Evolutionary conservation across 805 yeast genomes (phyloP).

Genomic region (Millerago galiae): DNA sequence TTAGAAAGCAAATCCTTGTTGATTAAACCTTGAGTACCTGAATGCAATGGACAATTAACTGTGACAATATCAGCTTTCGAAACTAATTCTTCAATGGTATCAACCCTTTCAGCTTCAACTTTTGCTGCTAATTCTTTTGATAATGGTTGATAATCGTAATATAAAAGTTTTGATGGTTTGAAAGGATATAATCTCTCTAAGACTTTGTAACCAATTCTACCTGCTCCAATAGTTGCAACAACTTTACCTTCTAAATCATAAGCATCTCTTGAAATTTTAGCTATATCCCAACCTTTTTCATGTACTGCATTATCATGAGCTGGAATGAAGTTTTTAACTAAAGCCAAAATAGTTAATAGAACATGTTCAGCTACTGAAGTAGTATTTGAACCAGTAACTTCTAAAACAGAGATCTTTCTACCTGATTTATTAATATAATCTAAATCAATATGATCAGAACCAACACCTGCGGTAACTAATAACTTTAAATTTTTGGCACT

Average conservation of each 20-base stretch:
- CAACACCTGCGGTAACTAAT: conserved; percentile 77
- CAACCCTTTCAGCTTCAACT: conserved; percentile 56
- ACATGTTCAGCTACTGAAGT: conserved; percentile 79
- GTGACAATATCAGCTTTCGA: conserved; percentile 66
- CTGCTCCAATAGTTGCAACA: conserved; percentile 76
- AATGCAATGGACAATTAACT: conserved; percentile 72
- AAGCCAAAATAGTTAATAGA: conserved; percentile 61
- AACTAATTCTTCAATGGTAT: conserved; percentile 56
- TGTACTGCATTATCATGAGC: conserved; percentile 62
- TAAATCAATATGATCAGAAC: conserved; percentile 75
- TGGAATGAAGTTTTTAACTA: conserved; percentile 73
- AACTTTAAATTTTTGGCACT: conserved; percentile 67
- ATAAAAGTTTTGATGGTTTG: conserved; percentile 66
- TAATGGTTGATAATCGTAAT: conserved; percentile 69
- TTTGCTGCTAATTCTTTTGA: conserved; percentile 51
- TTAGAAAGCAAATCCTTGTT: conserved; percentile 59
- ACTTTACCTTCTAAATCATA: conserved; percentile 73
- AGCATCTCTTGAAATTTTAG: conserved; percentile 65
- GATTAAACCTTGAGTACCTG: conserved; percentile 59
- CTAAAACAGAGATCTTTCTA: conserved; percentile 58
- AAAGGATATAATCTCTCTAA: conserved; percentile 66
- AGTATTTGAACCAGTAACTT: conserved; percentile 80
- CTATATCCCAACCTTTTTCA: conserved; percentile 66
- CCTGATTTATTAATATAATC: conserved; percentile 55
- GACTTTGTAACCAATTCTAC: conserved; percentile 74